Conservation (phyloP, 768 basidiomycete genomes). For the Termitomyces sp. region DNA sequence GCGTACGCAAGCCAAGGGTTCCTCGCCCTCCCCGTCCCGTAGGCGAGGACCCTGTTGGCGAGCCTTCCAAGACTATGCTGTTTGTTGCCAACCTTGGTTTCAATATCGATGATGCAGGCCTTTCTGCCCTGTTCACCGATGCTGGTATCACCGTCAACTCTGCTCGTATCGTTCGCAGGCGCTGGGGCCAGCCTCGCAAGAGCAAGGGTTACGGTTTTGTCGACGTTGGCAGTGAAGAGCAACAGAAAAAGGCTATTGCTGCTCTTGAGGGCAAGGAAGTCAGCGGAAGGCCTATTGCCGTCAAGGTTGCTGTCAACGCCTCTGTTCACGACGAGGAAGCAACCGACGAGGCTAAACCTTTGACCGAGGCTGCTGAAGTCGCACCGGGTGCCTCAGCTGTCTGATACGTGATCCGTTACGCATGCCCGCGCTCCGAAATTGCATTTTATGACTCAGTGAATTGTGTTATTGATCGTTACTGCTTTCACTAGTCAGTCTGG, state of each 20-base stretch:
- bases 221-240: constrained; percentile 83
- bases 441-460: constrained; percentile 23
- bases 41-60: constrained; percentile 82
- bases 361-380: constrained; percentile 22
- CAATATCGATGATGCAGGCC: constrained; percentile 80
- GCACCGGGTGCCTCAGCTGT: constrained; percentile 19
- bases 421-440: constrained; percentile 30
- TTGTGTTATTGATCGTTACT: constrained; percentile 10
- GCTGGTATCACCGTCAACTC: constrained; percentile 77
- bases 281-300: constrained; percentile 78
- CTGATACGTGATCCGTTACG: constrained; percentile 21
- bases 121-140: constrained; percentile 80
- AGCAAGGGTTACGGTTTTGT: constrained; percentile 99
- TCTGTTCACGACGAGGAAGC: constrained; percentile 54
- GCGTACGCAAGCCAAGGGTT: constrained; percentile 51
- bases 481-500: constrained; percentile 35
- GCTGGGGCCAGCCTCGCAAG: constrained; percentile 78
- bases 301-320: constrained; percentile 94
- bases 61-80: constrained; percentile 83
- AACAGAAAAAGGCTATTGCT: constrained; percentile 89
- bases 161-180: constrained; percentile 85
- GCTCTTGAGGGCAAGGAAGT: constrained; percentile 86
- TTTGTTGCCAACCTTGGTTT: constrained; percentile 99
- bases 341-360: constrained; percentile 28
- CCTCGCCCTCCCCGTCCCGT: constrained; percentile 61